phyloP scores from a whole-genome alignment of 192 early-diverging fungal species.

The Obelidium mucronatum region DNA sequence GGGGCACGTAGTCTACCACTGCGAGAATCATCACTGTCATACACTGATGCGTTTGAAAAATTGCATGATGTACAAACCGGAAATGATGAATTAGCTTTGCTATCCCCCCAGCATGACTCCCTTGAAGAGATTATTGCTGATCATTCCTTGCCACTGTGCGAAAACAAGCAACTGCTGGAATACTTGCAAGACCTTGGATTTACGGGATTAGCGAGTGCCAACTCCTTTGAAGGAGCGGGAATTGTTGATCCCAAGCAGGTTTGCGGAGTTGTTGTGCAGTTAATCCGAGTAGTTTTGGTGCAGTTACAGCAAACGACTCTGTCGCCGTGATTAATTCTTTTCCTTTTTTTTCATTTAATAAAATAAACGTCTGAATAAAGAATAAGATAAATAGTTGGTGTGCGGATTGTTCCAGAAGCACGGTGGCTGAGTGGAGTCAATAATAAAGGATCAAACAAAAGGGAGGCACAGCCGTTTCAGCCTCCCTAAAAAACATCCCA shows the following conservation, averaged over 20 bases:
- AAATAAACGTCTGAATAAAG: background rate
- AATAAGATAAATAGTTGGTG: background rate
- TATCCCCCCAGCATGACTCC: no score
- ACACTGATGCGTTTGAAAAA: no score
- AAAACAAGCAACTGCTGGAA: conserved; percentile 18
- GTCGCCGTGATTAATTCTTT: background rate
- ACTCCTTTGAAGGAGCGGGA: conserved; percentile 17
- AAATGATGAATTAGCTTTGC: no score
- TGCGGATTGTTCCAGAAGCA: no score
- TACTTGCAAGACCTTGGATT: conserved; percentile 29
- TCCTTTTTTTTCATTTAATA: background rate
- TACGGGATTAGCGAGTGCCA: conserved; percentile 23
- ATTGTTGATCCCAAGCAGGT: conserved; percentile 25
- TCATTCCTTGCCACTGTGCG: conserved; percentile 5
- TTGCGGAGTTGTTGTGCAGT: conserved; percentile 14
- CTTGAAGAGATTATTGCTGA: no score
- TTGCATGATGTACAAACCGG: no score
- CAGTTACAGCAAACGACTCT: conserved; percentile 18
- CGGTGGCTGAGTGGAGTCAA: no score
- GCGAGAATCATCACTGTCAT: no score
- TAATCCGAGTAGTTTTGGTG: conserved; percentile 26
- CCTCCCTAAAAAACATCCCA: background rate
- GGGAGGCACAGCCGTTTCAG: conserved; percentile 10
- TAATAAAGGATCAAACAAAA: no score
- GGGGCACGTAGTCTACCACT: no score